Conservation (phyloP, 176 grass and related monocot genomes). For the Oryza meridionalis region DNA sequence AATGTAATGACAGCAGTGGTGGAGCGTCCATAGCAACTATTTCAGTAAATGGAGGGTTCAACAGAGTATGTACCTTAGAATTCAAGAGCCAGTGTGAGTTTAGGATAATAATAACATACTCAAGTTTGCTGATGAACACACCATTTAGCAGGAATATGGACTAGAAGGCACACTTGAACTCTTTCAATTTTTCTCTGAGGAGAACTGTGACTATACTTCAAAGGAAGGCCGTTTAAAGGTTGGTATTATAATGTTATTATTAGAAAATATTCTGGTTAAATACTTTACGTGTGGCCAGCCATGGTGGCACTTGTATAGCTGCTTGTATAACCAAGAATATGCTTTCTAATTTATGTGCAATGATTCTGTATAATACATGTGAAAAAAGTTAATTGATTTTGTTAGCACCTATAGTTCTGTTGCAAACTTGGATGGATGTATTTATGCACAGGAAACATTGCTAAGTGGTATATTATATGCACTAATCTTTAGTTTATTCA, state of each 20-base stretch:
- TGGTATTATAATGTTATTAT: not conserved
- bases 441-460: not conserved
- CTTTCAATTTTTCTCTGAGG: constrained; percentile 76
- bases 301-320: constrained; percentile 10
- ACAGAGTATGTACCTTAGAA: constrained; percentile 52
- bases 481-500: constrained; percentile 3
- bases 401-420: not conserved
- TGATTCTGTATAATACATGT: not conserved
- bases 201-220: constrained; percentile 53
- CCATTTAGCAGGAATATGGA: constrained; percentile 70
- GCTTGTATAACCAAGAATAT: not conserved
- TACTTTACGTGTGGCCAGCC: not conserved
- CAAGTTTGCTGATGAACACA: constrained; percentile 31
- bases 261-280: constrained; percentile 9
- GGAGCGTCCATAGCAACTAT: constrained; percentile 54
- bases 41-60: constrained; percentile 70
- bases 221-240: constrained; percentile 53
- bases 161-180: constrained; percentile 72
- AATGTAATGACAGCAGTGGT: constrained; percentile 30
- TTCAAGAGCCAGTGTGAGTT: not conserved
- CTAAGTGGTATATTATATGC: not conserved
- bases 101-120: constrained; percentile 1
- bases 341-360: constrained; percentile 3
- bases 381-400: not conserved
- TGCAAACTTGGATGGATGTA: not conserved